Evolutionary conservation across 2,329 filamentous ascomycete species (phyloP), one percentile per base, ranked within the genome.

Genomic region (Coccinonectria pachysandricola): DNA sequence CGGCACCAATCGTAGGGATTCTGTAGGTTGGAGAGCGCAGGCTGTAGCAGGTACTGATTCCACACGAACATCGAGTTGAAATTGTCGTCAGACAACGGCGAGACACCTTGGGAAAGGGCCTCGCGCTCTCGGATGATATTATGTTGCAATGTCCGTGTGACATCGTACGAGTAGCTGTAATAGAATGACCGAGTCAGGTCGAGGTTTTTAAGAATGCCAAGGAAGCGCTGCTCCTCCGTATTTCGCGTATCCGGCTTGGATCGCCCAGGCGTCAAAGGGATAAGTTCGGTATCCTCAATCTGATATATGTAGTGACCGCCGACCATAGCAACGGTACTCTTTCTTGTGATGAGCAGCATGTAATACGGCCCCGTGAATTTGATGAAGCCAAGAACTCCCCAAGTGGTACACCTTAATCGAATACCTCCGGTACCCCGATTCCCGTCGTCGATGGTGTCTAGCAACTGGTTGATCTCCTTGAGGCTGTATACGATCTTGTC

Each of bases 51-150:
- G 53, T 95, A 82, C 41, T 83, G 75, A 44, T 98, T 98, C 91
- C 91, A 98, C 3, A 96, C 81, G 49, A 98, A 98, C 91, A 98
- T 98, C 19, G 80, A 74, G 46, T 95, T 93, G 50, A 80, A 80
- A 41, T 86, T 74, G 16, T 71, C 68, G 15, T 69, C 62, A 20
- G 65, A 62, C 6, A 69, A 64, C 15, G 71, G 68, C 2, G 71
- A 60, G 8, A 66, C 56, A 1, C 81, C 83, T 34, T 75, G 64
- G 15, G 73, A 68, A 25, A 93, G 57, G 3, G 78, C 75, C 24
- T 71, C 65, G 19, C 91, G 71, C 54, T 95, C 86, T 16, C 75
- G 70, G 12, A 77, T 78, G 34, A 98, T 86, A 46, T 98, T 98
- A 47, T 88, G 76, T 52, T 98, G 91, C 23, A 98, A 62, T 1